Base-by-base conservation (phyloP, 2,329 filamentous ascomycete species). In the Herpotrichia juniperi region DNA sequence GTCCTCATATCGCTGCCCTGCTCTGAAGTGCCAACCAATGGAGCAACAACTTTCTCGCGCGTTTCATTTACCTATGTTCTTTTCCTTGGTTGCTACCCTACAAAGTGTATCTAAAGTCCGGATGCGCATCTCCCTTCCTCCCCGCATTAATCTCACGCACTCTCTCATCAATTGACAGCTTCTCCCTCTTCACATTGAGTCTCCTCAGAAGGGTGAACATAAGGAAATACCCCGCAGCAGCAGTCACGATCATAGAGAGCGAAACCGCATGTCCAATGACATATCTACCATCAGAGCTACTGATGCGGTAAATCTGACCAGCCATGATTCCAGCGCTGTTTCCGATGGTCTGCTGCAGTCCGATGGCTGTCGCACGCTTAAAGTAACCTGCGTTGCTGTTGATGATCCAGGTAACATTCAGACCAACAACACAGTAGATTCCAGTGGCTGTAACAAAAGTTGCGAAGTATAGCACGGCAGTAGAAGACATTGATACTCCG, bases 81-180 rank as follows among this genome's bases (percentile, higher is more conserved):
- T n/a, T n/a, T n/a, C n/a, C n/a, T n/a, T n/a, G n/a, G n/a, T n/a
- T n/a, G n/a, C n/a, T n/a, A n/a, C n/a, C n/a, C n/a, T 22, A 50
- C 30, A 50, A 32, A 8, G 50, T 59, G 31, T 57, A 83, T 31
- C 76, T 74, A 62, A 82, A 83, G 25, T 76, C 74, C 1, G 81
- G 81, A 62, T 83, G 80, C 25, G 71, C 63, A 57, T 79, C 78
- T 0, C 81, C 81, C n/a, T 83, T 60, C 42, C 77, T 72, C 9
- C 64, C 63, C 42, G 74, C 69, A 61, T 82, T 72, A 54, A 79
- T 77, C 6, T 70, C 73, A 14, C 76, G 71, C 1, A 83, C 64
- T 4, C 80, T 66, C 47, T 76, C 53, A 45, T 80, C 75, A 8
- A 81, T 69, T 45, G 76, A 78, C 7, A 81, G 80, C 3, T 68